phyloP scores from a whole-genome alignment of 2,329 filamentous ascomycete genomes.

The Aureobasidium uvarum region DNA sequence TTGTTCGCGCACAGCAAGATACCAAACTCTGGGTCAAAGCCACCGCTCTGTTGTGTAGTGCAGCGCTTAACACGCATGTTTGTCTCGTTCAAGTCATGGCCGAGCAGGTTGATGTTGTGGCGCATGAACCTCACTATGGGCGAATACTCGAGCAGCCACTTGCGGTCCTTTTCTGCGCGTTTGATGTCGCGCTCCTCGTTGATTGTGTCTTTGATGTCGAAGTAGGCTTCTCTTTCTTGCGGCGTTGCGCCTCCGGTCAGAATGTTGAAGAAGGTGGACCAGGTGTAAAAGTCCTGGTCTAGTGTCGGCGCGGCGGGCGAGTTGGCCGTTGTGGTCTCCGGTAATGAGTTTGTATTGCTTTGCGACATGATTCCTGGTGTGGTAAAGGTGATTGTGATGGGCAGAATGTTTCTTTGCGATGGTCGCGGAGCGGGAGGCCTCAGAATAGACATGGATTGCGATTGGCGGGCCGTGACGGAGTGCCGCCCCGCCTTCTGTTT shows the following conservation, averaged over 20 bases:
- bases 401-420: neutral
- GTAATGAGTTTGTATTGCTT: conserved; percentile 24
- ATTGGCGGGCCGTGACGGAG: conserved; percentile 19
- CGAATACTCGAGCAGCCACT: conserved; percentile 80
- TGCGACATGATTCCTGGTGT: conserved; percentile 8
- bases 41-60: conserved; percentile 68
- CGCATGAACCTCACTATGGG: conserved; percentile 85
- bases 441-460: conserved; percentile 13
- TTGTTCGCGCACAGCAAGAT: conserved; percentile 94
- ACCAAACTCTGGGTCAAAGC: conserved; percentile 81
- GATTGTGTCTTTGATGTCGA: conserved; percentile 68
- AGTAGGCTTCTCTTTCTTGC: conserved; percentile 71
- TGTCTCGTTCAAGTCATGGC: conserved; percentile 66
- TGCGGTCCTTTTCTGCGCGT: conserved; percentile 75
- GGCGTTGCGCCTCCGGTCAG: conserved; percentile 69
- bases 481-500: conserved; percentile 9
- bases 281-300: conserved; percentile 52
- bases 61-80: conserved; percentile 86
- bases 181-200: conserved; percentile 77
- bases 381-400: neutral
- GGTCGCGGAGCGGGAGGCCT: conserved; percentile 20
- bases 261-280: conserved; percentile 84
- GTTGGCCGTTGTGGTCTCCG: conserved; percentile 21
- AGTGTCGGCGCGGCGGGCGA: conserved; percentile 25
- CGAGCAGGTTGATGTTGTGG: conserved; percentile 75